phyloP scores from a whole-genome alignment of 164 flowering plant species.

The Aristolochia californica region DNA sequence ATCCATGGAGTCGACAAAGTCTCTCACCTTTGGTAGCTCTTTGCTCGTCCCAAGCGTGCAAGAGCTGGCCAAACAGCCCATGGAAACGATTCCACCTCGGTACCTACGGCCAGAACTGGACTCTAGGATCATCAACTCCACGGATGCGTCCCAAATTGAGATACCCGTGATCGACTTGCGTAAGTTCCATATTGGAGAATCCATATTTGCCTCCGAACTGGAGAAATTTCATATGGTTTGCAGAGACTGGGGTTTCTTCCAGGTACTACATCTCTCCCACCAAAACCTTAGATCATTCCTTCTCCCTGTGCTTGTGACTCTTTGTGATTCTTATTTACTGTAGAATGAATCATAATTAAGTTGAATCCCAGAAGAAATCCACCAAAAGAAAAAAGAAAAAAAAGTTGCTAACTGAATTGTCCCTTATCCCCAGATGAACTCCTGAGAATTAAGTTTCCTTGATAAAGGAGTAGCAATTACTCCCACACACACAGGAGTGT shows the following conservation, averaged over 20 bases:
- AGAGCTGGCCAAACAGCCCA: constrained; percentile 27
- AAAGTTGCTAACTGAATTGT: no score
- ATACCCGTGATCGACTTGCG: constrained; percentile 32
- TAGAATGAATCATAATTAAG: no score
- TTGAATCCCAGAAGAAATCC: no score
- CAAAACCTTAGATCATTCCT: no score
- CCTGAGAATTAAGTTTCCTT: no score
- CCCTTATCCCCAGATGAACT: no score
- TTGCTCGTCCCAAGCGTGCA: constrained; percentile 40
- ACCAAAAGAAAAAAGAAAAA: no score
- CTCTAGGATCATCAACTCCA: background rate
- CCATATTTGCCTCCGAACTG: constrained; percentile 16
- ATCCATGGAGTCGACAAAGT: no score
- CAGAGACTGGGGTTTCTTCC: constrained; percentile 36
- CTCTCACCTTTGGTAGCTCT: constrained; percentile 26
- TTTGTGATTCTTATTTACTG: background rate
- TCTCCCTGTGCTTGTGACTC: background rate
- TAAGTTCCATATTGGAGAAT: constrained; percentile 9
- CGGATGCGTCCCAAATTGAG: background rate
- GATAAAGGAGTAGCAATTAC: no score
- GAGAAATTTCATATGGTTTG: constrained; percentile 31
- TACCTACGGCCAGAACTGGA: constrained; percentile 23
- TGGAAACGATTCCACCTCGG: constrained; percentile 24
- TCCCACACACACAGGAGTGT: no score
- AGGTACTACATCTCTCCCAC: constrained; percentile 12